Conservation (phyloP, 2,329 filamentous ascomycete species). For the Ophioceras dolichostomum region DNA sequence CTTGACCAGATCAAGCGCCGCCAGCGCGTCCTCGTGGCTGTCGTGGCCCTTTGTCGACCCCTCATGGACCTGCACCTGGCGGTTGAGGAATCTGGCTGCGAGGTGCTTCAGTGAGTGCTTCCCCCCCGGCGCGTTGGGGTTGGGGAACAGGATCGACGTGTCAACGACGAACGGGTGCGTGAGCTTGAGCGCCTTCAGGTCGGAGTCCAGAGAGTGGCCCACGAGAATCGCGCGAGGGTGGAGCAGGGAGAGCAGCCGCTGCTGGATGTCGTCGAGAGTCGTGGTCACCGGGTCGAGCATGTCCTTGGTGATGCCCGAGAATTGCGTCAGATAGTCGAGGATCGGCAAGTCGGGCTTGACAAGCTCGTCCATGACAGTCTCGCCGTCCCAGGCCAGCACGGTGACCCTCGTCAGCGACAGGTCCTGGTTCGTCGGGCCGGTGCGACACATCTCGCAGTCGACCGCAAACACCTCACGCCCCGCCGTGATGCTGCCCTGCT, state of each 20-base stretch:
- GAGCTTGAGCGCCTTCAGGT: constrained; percentile 72
- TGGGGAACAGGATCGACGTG: constrained; percentile 80
- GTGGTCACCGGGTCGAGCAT: constrained; percentile 79
- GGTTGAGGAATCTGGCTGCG: constrained; percentile 69
- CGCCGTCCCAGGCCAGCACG: constrained; percentile 74
- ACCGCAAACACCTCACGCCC: constrained; percentile 70
- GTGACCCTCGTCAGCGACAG: constrained; percentile 85
- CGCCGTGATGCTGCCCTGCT: constrained; percentile 72
- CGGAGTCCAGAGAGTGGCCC: constrained; percentile 72
- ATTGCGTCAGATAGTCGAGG: constrained; percentile 81
- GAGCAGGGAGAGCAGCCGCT: constrained; percentile 59
- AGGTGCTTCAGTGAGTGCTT: constrained; percentile 90
- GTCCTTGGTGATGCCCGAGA: constrained; percentile 81
- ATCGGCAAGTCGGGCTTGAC: constrained; percentile 87
- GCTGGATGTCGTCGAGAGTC: constrained; percentile 70
- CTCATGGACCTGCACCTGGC: constrained; percentile 74
- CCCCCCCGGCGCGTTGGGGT: constrained; percentile 76
- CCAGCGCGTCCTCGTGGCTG: constrained; percentile 82
- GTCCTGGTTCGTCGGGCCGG: constrained; percentile 51
- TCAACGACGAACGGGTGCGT: constrained; percentile 91
- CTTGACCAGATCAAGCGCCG: constrained; percentile 85
- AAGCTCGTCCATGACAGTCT: constrained; percentile 73
- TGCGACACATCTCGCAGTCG: constrained; percentile 97
- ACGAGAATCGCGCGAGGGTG: constrained; percentile 62
- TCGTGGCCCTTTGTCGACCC: constrained; percentile 64